phyloP scores from a whole-genome alignment of 345 rosid genomes.

The Raphanus sativus region DNA sequence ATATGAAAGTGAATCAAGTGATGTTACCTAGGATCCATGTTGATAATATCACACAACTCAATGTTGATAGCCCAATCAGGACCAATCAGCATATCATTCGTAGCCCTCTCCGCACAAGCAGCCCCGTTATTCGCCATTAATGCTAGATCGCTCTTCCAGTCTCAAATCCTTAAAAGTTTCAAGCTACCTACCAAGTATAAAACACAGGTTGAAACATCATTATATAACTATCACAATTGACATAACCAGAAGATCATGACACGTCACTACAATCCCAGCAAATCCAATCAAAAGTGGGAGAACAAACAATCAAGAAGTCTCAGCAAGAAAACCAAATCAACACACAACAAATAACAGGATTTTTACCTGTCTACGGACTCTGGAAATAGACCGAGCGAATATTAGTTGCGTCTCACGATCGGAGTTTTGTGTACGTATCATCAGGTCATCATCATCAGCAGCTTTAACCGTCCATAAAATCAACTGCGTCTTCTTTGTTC shows the following conservation, averaged over 20 bases:
- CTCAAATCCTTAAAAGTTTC: slow-evolving; percentile 22
- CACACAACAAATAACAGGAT: not conserved
- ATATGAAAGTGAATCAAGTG: too few relatives aligned
- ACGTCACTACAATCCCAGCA: too few relatives aligned
- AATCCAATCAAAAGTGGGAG: not conserved
- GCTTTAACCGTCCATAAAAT: slow-evolving; percentile 34
- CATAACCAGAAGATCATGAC: not conserved
- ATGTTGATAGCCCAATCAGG: slow-evolving; percentile 98
- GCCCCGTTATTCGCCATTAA: slow-evolving; percentile 80
- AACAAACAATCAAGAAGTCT: not conserved
- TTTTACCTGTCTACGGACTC: slow-evolving; percentile 28
- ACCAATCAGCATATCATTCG: slow-evolving; percentile 81
- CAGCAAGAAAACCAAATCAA: not conserved
- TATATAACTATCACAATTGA: slow-evolving; percentile 17
- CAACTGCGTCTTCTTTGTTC: slow-evolving; percentile 31
- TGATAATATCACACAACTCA: slow-evolving; percentile 86
- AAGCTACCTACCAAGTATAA: slow-evolving; percentile 13
- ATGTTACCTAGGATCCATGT: slow-evolving; percentile 83
- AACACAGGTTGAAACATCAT: not conserved
- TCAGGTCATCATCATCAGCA: slow-evolving; percentile 9
- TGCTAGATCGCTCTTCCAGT: slow-evolving; percentile 9
- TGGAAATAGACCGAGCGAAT: not conserved
- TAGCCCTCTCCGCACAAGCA: slow-evolving; percentile 95
- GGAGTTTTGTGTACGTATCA: slow-evolving; percentile 17
- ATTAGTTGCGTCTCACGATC: not conserved